These are phyloP conservation scores for Kwoniella heveanensis DNA, from an alignment of 768 basidiomycete genomes.

Conservation along the genomic window DNA sequence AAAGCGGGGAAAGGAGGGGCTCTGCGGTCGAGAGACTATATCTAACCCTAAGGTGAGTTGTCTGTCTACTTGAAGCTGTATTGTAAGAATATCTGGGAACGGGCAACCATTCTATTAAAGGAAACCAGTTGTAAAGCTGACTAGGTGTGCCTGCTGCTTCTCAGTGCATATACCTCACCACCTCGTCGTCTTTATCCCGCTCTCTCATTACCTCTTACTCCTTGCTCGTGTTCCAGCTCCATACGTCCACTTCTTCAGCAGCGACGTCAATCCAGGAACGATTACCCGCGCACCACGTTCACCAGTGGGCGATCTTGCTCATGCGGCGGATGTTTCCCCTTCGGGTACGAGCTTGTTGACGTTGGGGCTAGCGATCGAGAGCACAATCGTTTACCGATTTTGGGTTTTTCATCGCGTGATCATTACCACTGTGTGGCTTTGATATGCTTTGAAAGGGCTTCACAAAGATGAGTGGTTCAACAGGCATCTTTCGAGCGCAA, in stretches of 20 bases:
- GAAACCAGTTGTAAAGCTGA: too few species aligned
- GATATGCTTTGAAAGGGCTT: not conserved
- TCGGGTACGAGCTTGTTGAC: not conserved
- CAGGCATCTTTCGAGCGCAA: slow-evolving; percentile 8
- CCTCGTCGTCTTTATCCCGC: not conserved
- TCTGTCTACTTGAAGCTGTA: too few species aligned
- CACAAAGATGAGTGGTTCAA: not conserved
- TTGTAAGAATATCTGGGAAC: too few species aligned
- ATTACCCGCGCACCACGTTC: not conserved
- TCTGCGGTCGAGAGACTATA: slow-evolving; percentile 2
- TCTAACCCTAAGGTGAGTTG: slow-evolving; percentile 6
- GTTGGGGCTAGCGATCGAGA: not conserved
- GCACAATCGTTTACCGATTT: not conserved
- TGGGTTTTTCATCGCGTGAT: not conserved
- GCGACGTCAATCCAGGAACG: not conserved
- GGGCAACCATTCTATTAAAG: too few species aligned
- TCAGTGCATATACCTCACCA: slow-evolving; percentile 4
- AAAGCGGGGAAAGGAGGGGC: not conserved
- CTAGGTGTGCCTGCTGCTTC: too few species aligned
- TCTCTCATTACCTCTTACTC: not conserved
- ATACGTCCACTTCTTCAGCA: not conserved
- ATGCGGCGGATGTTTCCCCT: too few species aligned
- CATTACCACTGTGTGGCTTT: not conserved
- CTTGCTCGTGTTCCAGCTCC: not conserved
- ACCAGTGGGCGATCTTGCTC: not conserved